phyloP scores from a whole-genome alignment of 192 early-diverging fungal genomes.

The Linnemannia exigua region DNA sequence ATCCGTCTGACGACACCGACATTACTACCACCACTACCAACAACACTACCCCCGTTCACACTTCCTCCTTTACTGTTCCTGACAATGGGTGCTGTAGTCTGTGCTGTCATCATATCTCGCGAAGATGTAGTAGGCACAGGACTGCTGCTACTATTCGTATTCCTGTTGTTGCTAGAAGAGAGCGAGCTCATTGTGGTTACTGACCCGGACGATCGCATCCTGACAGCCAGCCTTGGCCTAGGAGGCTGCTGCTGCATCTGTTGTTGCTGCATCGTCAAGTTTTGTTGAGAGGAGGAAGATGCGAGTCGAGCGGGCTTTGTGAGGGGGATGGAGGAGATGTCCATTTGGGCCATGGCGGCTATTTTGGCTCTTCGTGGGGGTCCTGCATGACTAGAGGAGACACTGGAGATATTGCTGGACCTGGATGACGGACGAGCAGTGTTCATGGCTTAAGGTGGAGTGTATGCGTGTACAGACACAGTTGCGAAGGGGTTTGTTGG shows the following conservation, averaged over 20 bases:
- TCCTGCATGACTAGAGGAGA: neutral
- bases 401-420: conserved; percentile 7
- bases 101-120: neutral
- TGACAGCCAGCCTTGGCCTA: conserved; percentile 19
- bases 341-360: conserved; percentile 33
- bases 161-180: neutral
- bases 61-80: conserved; percentile 20
- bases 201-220: conserved; percentile 29
- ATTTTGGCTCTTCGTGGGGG: conserved; percentile 38
- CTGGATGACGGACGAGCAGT: conserved; percentile 27
- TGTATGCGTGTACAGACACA: neutral
- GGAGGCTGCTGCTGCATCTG: conserved; percentile 19
- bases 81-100: neutral
- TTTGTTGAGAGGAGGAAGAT: conserved; percentile 1
- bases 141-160: neutral
- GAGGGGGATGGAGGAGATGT: conserved; percentile 27
- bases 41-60: neutral
- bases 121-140: neutral
- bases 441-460: conserved; percentile 22
- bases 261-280: neutral
- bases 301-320: conserved; percentile 5
- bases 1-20: conserved; percentile 12
- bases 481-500: neutral
- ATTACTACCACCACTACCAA: conserved; percentile 10
- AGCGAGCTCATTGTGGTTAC: conserved; percentile 6